Base-by-base conservation (phyloP, 495 filamentous ascomycete species). In the Talaromyces adpressus region DNA sequence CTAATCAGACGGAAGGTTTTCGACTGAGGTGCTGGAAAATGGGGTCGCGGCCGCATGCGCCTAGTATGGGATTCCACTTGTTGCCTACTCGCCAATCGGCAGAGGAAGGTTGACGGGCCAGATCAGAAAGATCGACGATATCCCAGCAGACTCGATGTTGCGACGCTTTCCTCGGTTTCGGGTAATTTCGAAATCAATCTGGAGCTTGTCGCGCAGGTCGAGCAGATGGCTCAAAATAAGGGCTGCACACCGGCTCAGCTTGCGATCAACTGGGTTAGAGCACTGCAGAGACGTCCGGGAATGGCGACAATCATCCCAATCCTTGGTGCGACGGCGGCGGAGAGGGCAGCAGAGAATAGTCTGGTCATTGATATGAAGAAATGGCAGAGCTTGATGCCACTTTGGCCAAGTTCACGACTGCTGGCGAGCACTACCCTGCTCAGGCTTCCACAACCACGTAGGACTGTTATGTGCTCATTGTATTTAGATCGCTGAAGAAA, bases 251-350 rank as follows among this genome's bases (percentile, higher is more conserved):
- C 85, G 1, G 84, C 84, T 0, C 89, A 93, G 77, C 71, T 93
- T 29, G 89, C 89, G 14, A 76, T 93, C 52, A 79, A 74, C 20
- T 95, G 90, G 89, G 76, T 84, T 1, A 72, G 70, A 54, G 71
- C 73, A 1, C 72, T 84, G 59, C 75, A 79, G 25, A 72, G 74
- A 36, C 73, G 77, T 53, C 70, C 82, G 11, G 39, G 83, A 6
- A 77, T 82, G 64, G 81, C 83, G 4, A 72, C 75, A 6, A 85
- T 91, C 67, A 84, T 92, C 52, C 90, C 90, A 2, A 91, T 94
- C 61, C 89, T 88, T 1, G 89, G 90, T 4, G 82, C 88, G 16
- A 85, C 82, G 39, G 78, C 73, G 6, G 74, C 62, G 4, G 71
- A 61, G 6, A 72, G 81, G 5, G 75, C 85, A 6, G 52, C 65